Evolutionary conservation across 495 filamentous ascomycete genomes (phyloP).

Genomic region (Ramalina peruviana): DNA sequence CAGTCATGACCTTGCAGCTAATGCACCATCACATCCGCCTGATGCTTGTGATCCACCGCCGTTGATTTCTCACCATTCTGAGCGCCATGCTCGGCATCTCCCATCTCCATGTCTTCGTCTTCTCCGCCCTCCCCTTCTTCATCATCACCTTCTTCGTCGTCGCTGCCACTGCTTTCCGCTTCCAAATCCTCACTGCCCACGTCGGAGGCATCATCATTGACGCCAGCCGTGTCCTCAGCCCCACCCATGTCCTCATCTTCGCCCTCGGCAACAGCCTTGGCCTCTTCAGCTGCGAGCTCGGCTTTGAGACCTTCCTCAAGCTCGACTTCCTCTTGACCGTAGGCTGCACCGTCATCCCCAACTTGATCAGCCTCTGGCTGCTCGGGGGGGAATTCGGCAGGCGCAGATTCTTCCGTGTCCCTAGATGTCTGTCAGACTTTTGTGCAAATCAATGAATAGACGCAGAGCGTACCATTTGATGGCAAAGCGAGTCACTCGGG

Average conservation of each 20-base stretch:
- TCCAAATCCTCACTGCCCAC: constrained; percentile 94
- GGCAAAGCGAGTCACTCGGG: constrained; percentile 90
- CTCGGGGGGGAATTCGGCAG: constrained; percentile 89
- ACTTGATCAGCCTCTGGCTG: constrained; percentile 85
- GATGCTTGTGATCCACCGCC: constrained; percentile 21
- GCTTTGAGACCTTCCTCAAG: constrained; percentile 38
- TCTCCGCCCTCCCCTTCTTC: constrained; percentile 51
- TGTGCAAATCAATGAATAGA: background rate
- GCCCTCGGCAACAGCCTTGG: constrained; percentile 19
- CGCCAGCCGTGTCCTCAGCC: constrained; percentile 38
- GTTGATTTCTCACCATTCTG: constrained; percentile 22
- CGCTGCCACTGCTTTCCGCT: constrained; percentile 73
- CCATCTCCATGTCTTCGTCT: constrained; percentile 78
- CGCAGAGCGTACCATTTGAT: constrained; percentile 74
- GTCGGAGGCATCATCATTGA: constrained; percentile 60
- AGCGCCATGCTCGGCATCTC: constrained; percentile 35
- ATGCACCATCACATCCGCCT: constrained; percentile 41
- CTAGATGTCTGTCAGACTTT: constrained; percentile 26
- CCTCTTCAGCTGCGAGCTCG: constrained; percentile 44
- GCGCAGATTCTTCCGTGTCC: constrained; percentile 92
- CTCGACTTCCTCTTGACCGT: constrained; percentile 64
- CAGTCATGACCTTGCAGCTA: constrained; percentile 10
- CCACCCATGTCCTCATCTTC: constrained; percentile 81
- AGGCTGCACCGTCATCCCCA: constrained; percentile 70
- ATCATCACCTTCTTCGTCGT: constrained; percentile 72